Evolutionary conservation across 306 rosid species (phyloP).

Genomic region (Dryas drummondii): DNA sequence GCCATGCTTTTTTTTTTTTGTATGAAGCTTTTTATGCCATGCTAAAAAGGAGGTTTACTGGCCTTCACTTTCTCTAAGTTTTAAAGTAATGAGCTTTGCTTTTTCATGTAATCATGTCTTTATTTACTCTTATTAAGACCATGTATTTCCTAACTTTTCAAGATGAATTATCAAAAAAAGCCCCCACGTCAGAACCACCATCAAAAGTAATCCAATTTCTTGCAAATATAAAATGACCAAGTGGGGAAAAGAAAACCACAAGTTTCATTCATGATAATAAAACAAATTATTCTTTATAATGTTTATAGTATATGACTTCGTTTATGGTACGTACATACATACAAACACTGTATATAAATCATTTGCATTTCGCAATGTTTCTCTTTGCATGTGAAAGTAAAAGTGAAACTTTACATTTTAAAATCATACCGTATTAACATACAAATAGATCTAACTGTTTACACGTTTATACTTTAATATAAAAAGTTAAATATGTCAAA

Average conservation of each 20-base stretch:
- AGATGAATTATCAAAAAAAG: constrained; percentile 17
- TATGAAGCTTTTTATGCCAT: constrained; percentile 29
- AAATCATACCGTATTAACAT: no score
- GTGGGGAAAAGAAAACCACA: constrained; percentile 5
- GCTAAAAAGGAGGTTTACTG: constrained; percentile 36
- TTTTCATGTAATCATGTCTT: constrained; percentile 5
- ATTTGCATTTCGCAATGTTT: no score
- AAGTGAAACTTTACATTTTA: no score
- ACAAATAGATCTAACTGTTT: no score
- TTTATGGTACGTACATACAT: no score
- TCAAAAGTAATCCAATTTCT: constrained; percentile 13
- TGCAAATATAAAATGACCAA: constrained; percentile 12
- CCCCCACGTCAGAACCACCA: constrained; percentile 37
- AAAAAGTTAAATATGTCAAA: no score
- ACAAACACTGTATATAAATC: no score
- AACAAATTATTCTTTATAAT: no score
- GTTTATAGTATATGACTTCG: no score
- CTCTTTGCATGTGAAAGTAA: no score
- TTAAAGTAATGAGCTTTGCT: constrained; percentile 32
- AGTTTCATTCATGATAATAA: background rate
- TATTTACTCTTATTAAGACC: constrained; percentile 24
- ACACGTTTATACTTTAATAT: no score
- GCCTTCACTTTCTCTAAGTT: constrained; percentile 31
- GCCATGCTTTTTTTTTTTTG: constrained; percentile 8
- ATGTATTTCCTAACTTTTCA: constrained; percentile 39